A percentile compares a stretch with the other conserved stretches of the same genome.
phyloP scores from a whole-genome alignment of 345 rosid species.

The Camelina sativa region DNA sequence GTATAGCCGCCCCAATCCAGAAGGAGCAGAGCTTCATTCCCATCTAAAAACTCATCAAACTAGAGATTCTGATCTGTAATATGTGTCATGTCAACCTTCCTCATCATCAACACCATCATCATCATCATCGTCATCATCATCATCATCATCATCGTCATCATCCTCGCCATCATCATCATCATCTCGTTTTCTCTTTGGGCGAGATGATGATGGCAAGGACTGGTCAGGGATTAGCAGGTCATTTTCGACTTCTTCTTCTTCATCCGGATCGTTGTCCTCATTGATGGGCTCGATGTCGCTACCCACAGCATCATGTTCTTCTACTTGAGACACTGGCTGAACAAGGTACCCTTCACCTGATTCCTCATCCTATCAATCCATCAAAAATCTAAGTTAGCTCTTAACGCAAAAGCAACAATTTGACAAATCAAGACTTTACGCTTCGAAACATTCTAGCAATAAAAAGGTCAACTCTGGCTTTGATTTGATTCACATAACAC shows the following conservation, averaged over 20 bases:
- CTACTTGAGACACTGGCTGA: constrained; percentile 59
- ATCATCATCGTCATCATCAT: constrained; percentile 12
- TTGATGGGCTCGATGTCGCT: constrained; percentile 55
- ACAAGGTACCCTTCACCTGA: constrained; percentile 64
- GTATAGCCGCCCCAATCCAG: constrained; percentile 11
- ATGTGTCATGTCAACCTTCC: constrained; percentile 16
- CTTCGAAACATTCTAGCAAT: background rate
- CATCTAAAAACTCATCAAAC: constrained; percentile 16
- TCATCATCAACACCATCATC: constrained; percentile 38
- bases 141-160: constrained; percentile 42
- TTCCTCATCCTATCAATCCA: constrained; percentile 62
- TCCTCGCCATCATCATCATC: constrained; percentile 42
- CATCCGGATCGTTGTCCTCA: constrained; percentile 56
- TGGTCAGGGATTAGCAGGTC: constrained; percentile 48
- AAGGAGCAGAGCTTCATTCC: background rate
- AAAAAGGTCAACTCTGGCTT: background rate
- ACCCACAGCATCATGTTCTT: constrained; percentile 54
- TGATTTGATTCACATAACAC: background rate
- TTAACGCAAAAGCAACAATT: background rate
- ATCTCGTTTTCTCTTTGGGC: constrained; percentile 62
- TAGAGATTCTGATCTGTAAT: constrained; percentile 5
- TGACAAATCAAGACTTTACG: background rate
- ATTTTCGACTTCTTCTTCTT: constrained; percentile 55
- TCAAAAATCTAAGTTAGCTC: background rate
- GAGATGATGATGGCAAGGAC: constrained; percentile 54